Conservation (phyloP, 768 basidiomycete species). For the Rhizopogon rudus region DNA sequence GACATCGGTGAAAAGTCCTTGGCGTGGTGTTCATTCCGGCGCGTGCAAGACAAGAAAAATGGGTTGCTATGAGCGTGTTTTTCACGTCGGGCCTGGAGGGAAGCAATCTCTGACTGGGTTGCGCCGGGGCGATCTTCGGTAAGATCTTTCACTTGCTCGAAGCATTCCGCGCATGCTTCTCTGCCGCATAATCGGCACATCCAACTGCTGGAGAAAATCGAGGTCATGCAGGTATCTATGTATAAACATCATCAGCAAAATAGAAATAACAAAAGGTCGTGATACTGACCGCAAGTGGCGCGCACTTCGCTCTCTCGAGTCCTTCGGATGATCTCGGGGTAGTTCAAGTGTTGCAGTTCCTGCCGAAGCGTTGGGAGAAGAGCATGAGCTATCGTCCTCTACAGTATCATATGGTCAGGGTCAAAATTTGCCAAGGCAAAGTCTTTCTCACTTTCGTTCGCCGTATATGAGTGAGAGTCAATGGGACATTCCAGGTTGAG, state of each 20-base stretch:
- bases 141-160: constrained; percentile 58
- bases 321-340: constrained; percentile 58
- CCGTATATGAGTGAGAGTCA: constrained; percentile 45
- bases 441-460: constrained; percentile 52
- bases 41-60: constrained; percentile 69
- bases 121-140: constrained; percentile 50
- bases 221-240: constrained; percentile 90
- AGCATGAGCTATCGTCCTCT: constrained; percentile 66
- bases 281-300: constrained; percentile 72
- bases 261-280: background rate
- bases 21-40: constrained; percentile 63
- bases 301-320: constrained; percentile 79
- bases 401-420: constrained; percentile 12
- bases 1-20: constrained; percentile 77
- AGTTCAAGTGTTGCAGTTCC: constrained; percentile 59
- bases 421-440: background rate
- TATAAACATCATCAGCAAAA: constrained; percentile 6
- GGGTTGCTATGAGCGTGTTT: constrained; percentile 62
- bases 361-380: constrained; percentile 60
- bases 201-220: constrained; percentile 85
- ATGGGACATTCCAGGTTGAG: constrained; percentile 56
- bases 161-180: constrained; percentile 86
- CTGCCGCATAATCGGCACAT: constrained; percentile 90
- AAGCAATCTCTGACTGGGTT: constrained; percentile 41
- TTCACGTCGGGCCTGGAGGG: constrained; percentile 49